Conservation (phyloP, 257 asterid genomes). For the Gentiana dahurica region DNA sequence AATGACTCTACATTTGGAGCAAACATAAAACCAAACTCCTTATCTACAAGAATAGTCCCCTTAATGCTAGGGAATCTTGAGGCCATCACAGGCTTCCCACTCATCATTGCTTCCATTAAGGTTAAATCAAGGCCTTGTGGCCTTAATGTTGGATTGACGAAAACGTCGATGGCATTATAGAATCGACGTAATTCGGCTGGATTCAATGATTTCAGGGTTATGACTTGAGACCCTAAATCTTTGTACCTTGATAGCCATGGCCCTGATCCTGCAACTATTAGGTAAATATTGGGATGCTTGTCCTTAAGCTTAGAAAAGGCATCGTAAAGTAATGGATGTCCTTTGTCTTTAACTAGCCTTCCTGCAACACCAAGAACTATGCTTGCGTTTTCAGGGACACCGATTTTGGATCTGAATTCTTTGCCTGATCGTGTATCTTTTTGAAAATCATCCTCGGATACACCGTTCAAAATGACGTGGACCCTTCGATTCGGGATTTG, state of each 20-base stretch:
- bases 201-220: conserved; percentile 62
- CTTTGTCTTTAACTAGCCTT: conserved; percentile 82
- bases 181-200: conserved; percentile 45
- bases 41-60: conserved; percentile 69
- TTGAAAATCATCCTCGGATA: conserved; percentile 52
- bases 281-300: conserved; percentile 36
- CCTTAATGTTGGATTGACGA: conserved; percentile 83
- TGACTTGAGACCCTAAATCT: conserved; percentile 61
- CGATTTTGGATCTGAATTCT: conserved; percentile 43
- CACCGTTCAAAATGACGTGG: conserved; percentile 86
- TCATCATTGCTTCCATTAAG: conserved; percentile 90
- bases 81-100: conserved; percentile 89
- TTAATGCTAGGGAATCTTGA: conserved; percentile 86
- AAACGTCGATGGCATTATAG: conserved; percentile 68
- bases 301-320: conserved; percentile 53
- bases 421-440: conserved; percentile 34
- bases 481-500: conserved; percentile 65
- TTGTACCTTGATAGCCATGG: conserved; percentile 76
- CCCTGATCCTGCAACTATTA: conserved; percentile 89
- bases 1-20: conserved; percentile 67
- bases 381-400: conserved; percentile 57
- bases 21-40: conserved; percentile 77
- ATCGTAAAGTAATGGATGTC: conserved; percentile 70
- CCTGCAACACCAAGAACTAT: conserved; percentile 88
- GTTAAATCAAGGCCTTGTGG: conserved; percentile 97